These are phyloP conservation scores for Cercophora scortea DNA, from an alignment of 495 filamentous ascomycete species.

Conservation along the genomic window DNA sequence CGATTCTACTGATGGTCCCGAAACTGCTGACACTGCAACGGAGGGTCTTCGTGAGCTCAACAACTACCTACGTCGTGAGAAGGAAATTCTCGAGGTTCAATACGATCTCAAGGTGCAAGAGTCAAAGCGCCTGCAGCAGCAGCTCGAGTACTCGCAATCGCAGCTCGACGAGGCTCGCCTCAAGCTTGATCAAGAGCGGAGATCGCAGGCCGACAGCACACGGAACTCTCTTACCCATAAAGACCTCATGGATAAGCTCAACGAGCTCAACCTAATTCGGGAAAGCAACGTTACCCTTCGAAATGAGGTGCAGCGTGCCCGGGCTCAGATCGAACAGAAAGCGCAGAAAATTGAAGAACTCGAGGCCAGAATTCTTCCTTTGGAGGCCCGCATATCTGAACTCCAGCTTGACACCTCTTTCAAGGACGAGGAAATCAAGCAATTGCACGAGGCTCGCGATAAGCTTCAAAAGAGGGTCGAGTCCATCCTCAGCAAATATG, in stretches of 20 bases:
- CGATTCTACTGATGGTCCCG: constrained; percentile 34
- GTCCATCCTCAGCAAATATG: constrained; percentile 91
- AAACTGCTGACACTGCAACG: constrained; percentile 41
- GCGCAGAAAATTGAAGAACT: constrained; percentile 65
- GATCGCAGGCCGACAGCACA: constrained; percentile 62
- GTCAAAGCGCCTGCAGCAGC: constrained; percentile 76
- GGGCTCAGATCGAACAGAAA: constrained; percentile 66
- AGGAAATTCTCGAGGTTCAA: constrained; percentile 95
- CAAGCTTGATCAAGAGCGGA: constrained; percentile 81
- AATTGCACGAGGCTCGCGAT: constrained; percentile 81
- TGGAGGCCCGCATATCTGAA: constrained; percentile 69
- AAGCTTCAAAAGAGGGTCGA: constrained; percentile 89
- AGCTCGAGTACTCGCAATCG: constrained; percentile 75
- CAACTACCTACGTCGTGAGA: constrained; percentile 85
- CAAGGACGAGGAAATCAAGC: constrained; percentile 75
- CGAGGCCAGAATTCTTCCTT: constrained; percentile 66
- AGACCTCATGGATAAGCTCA: constrained; percentile 85
- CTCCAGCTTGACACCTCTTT: constrained; percentile 71
- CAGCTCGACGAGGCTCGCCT: constrained; percentile 81
- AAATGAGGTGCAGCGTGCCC: constrained; percentile 71
- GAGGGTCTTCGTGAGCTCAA: constrained; percentile 83
- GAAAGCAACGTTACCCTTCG: constrained; percentile 87
- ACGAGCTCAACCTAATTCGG: constrained; percentile 88
- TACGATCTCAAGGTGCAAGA: constrained; percentile 83
- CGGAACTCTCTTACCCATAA: constrained; percentile 67